phyloP scores from a whole-genome alignment of 2,329 filamentous ascomycete species.

The Zasmidium cellare region DNA sequence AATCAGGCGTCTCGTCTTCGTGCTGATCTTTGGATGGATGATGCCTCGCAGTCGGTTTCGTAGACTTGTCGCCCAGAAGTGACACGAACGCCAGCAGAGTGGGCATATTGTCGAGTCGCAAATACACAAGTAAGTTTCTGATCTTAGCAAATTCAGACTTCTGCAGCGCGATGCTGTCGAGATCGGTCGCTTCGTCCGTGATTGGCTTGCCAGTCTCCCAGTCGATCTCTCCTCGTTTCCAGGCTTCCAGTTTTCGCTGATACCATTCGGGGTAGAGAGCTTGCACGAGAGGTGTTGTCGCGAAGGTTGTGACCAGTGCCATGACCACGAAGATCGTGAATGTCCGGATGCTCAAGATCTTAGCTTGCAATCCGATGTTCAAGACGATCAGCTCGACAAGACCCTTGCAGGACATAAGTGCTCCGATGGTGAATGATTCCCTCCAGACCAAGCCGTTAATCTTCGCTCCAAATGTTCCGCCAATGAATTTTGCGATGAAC shows the following conservation, averaged over 20 bases:
- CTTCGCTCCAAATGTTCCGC: constrained; percentile 76
- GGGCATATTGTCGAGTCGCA: constrained; percentile 81
- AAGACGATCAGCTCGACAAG: constrained; percentile 93
- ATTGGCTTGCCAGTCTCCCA: constrained; percentile 68
- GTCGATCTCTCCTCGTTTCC: constrained; percentile 85
- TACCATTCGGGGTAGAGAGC: constrained; percentile 76
- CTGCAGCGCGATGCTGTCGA: constrained; percentile 41
- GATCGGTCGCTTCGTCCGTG: constrained; percentile 30
- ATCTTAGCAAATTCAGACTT: constrained; percentile 56
- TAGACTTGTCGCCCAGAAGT: constrained; percentile 62
- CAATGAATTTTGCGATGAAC: constrained; percentile 80
- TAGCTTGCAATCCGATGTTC: constrained; percentile 80
- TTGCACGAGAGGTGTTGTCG: constrained; percentile 74
- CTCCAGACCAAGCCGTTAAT: constrained; percentile 81
- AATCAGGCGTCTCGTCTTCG: constrained; percentile 9
- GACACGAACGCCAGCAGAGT: constrained; percentile 80
- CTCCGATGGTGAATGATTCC: constrained; percentile 83
- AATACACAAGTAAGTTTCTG: constrained; percentile 72
- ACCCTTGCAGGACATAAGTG: constrained; percentile 95
- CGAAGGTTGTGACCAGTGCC: constrained; percentile 83
- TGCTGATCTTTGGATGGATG: constrained; percentile 37
- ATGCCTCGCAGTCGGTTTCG: constrained; percentile 39
- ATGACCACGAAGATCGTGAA: constrained; percentile 96
- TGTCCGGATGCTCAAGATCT: constrained; percentile 74
- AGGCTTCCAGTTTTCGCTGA: constrained; percentile 69